Evolutionary conservation across 768 basidiomycete genomes (phyloP), one percentile per base, ranked within the genome.

Genomic region (Calocybe indica): DNA sequence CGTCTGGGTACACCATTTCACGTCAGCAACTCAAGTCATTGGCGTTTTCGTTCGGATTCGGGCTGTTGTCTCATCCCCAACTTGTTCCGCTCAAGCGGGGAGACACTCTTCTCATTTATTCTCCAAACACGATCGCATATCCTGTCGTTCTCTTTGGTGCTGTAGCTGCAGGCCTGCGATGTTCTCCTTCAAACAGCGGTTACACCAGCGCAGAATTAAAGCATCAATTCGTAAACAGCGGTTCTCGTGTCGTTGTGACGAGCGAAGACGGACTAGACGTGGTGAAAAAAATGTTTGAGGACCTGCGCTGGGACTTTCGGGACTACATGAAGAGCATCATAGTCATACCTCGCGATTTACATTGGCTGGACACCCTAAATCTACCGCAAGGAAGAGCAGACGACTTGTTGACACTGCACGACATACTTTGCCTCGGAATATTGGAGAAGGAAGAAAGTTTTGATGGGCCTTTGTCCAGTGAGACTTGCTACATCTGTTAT

Each of bases 151-250:
- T 76, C 8, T 73, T 74, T 55, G 77, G 77, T n/a, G 64, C 70
- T 47, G 69, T 83, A 37, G 83, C 89, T 0, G 85, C 83, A 0
- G 87, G 86, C 3, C 58, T 88, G 11, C 66, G 78, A 38, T 76
- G 78, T 44, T 87, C 89, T 0, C 78, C 88, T 11, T 85, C 85
- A 12, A 93, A 91, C 60, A 80, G 75, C 49, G 72, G 73, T 0
- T 92, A 88, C 56, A 85, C 80, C 5, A 60, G 80, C 3, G 58
- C 65, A 6, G 92, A 94, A 58, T 74, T 93, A 0, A 72, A 69
- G 1, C 80, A 80, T 61, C 92, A 94, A 59, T 83, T 86, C 49
- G 64, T 52, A 9, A 82, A 93, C 57, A 83, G 82, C 44, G 65
- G 74, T 3, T 83, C 92, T 0, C 70, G 72, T 41, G 52, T 85